Evolutionary conservation across 495 filamentous ascomycete genomes (phyloP).

Genomic region (Aspergillus incahuasiensis): DNA sequence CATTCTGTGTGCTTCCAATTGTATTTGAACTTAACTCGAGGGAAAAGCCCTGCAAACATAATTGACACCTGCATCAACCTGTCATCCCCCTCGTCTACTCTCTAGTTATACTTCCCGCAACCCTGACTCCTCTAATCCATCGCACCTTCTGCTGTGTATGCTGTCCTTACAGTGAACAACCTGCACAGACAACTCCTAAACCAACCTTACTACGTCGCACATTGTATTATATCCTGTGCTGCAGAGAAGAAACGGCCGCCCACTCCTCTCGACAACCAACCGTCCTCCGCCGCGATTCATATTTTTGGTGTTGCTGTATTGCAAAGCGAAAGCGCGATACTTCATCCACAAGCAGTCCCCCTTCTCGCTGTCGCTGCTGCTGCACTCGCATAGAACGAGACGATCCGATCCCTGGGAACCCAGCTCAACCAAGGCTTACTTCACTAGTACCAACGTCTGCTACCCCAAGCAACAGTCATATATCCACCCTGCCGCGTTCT

Average conservation of each 20-base stretch:
- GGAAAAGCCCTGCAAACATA: not conserved
- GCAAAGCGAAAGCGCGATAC: too few relatives aligned
- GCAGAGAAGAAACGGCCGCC: not conserved
- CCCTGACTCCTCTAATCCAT: not conserved
- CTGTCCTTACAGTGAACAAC: constrained; percentile 1
- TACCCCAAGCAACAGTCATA: not conserved
- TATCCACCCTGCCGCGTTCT: not conserved
- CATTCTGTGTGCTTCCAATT: not conserved
- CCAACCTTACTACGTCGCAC: not conserved
- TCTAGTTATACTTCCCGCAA: not conserved
- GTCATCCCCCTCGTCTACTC: too few relatives aligned
- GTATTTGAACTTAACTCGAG: not conserved
- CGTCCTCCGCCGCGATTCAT: not conserved
- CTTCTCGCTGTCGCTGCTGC: not conserved
- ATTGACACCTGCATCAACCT: not conserved
- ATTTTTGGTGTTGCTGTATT: not conserved
- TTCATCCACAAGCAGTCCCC: too few relatives aligned
- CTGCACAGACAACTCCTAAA: not conserved
- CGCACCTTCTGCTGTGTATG: not conserved
- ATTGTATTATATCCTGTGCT: not conserved
- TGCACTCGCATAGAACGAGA: not conserved
- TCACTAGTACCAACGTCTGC: not conserved
- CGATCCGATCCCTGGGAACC: not conserved
- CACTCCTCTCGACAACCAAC: not conserved
- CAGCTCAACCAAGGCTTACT: not conserved